Percentiles rank a stretch among this genome's conserved stretches.
Conservation (phyloP, 2,329 filamentous ascomycete species). For the Colletotrichum simmondsii region DNA sequence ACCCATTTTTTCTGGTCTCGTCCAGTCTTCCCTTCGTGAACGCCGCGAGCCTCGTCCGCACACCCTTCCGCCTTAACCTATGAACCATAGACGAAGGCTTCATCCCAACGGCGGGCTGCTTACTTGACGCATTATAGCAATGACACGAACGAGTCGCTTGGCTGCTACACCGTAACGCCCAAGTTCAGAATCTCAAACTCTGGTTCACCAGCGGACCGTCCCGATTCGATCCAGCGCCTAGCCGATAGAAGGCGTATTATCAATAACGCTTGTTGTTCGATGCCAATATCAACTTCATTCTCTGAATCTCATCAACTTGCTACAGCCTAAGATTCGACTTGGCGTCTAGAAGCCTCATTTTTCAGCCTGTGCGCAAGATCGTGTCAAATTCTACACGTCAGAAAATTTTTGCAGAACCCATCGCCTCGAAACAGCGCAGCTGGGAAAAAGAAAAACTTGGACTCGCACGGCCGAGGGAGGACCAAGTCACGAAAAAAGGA, state of each 20-base stretch:
- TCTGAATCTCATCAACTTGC: conserved; percentile 6
- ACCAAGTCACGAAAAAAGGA: not conserved
- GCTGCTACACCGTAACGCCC: not conserved
- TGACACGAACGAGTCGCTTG: not conserved
- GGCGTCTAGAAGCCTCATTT: not conserved
- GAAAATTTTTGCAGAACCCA: not conserved
- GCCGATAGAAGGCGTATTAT: not conserved
- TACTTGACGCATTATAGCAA: not conserved
- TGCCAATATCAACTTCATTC: not conserved
- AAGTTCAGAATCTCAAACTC: not conserved
- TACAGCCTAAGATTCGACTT: not conserved
- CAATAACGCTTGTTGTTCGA: not conserved
- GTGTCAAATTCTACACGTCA: not conserved
- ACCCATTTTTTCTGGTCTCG: conserved; percentile 17
- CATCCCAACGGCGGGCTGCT: conserved; percentile 10
- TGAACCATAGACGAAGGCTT: not conserved
- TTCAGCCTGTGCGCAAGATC: not conserved
- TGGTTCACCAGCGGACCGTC: not conserved
- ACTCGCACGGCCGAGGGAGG: conserved; percentile 9
- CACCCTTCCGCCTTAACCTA: not conserved
- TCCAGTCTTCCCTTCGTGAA: not conserved
- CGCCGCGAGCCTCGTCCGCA: conserved; percentile 1
- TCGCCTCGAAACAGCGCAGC: conserved; percentile 11
- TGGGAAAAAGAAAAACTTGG: conserved; percentile 18
- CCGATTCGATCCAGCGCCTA: not conserved